Evolutionary conservation across 352 stramenopile genomes (phyloP).

Genomic region (Globisporangium paddicum): DNA sequence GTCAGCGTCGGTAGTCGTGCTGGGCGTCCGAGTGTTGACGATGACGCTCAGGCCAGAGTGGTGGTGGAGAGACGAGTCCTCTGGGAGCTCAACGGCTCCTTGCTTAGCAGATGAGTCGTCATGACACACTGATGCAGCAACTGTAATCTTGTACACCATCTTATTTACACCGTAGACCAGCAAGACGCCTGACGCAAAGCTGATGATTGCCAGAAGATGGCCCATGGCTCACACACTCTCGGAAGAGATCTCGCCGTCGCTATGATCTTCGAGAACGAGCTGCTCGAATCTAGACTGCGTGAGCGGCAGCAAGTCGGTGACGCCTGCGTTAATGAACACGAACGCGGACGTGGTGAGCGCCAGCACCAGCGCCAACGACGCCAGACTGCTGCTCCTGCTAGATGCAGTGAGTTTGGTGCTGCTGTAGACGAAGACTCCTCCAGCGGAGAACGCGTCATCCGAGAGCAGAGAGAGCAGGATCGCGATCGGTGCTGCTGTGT

Average conservation of each 20-base stretch:
- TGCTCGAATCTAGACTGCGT: conserved; percentile 1
- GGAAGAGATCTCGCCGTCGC: neutral
- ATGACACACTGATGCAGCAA: neutral
- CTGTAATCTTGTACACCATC: neutral
- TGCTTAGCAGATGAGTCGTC: neutral
- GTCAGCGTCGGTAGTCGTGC: neutral
- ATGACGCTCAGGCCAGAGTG: neutral
- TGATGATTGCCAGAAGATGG: neutral
- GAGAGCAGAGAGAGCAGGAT: neutral
- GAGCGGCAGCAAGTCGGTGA: neutral
- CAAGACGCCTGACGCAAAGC: neutral
- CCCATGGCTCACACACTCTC: neutral
- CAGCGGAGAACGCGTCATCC: neutral
- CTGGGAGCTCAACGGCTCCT: neutral
- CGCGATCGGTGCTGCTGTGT: neutral
- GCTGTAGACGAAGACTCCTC: neutral
- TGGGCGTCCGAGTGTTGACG: neutral
- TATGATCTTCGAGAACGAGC: neutral
- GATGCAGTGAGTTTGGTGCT: neutral
- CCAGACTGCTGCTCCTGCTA: neutral
- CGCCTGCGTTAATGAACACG: neutral
- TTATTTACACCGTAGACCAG: neutral
- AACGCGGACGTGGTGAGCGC: neutral
- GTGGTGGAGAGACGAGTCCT: neutral
- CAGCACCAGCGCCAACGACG: neutral